Evolutionary conservation across 2,329 filamentous ascomycete species (phyloP), one percentile per base, ranked within the genome.

Genomic region (Hysterium pulicare): DNA sequence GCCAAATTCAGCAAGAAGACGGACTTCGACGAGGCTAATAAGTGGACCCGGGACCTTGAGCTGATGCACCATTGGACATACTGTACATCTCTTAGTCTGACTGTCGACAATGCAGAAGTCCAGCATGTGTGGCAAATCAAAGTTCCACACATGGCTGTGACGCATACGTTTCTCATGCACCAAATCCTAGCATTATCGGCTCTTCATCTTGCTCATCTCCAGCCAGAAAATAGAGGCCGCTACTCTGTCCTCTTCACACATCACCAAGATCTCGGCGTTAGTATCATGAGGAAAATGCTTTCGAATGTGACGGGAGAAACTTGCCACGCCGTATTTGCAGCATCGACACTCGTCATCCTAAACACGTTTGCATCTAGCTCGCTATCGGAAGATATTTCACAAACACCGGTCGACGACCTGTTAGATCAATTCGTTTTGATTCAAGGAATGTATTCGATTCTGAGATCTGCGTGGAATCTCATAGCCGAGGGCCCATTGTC

Each of bases 171-270:
- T 31, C 49, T 73, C 0, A 60, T 73, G 48, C 65, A 72, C 42
- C 64, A 69, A 9, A 56, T 73, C 3, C 49, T 72, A 9, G 68
- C 70, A 5, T 62, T 67, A 23, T 57, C 71, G 1, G 66, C 70
- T 11, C 54, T 67, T 13, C 64, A 71, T 41, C 58, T 66, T 33
- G 66, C 61, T 3, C 53, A 61, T 33, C 42, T 59, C n/a, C 41
- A 61, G 6, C 55, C 49, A 2, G 57, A 58, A 2, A 45, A 57
- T 37, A 46, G 53, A 22, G 35, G 40, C 24, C 44, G 55, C 20
- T 67, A 64, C 45, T 63, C 62, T 19, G 51, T 57, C 7, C 54
- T 62, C n/a, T 60, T 59, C 4, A 58, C 59, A 20, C 60, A 67
- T 40, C 65, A 68, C 31, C 64, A 68, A 42, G 60, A 67, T 40